A percentile compares a stretch with the other conserved stretches of the same genome.
phyloP scores from a whole-genome alignment of 2,329 filamentous ascomycete genomes.

The Alternaria sp. region DNA sequence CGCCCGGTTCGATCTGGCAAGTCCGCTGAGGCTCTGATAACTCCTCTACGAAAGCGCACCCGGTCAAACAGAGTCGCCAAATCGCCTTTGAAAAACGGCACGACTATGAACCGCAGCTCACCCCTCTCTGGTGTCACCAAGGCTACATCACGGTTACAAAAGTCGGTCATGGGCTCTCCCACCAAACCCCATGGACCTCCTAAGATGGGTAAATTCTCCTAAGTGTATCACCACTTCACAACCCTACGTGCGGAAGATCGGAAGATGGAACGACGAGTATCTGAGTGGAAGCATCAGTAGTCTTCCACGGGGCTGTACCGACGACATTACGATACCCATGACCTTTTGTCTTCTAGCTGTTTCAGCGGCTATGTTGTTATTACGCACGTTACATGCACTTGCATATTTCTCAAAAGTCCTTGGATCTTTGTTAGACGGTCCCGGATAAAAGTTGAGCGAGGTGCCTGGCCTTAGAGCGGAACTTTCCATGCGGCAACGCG shows the following conservation, averaged over 20 bases:
- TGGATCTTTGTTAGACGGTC: constrained; percentile 22
- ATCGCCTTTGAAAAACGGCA: constrained; percentile 26
- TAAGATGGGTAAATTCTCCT: constrained; percentile 46
- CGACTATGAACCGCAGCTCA: constrained; percentile 29
- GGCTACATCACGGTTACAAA: constrained; percentile 33
- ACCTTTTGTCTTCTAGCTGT: constrained; percentile 33
- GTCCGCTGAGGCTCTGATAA: constrained; percentile 49
- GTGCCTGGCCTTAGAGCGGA: constrained; percentile 1
- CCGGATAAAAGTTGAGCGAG: constrained; percentile 28
- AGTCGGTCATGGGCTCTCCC: constrained; percentile 35
- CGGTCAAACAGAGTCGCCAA: constrained; percentile 35
- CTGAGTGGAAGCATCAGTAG: constrained; percentile 20
- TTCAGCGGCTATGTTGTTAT: constrained; percentile 31
- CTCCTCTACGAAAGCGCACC: constrained; percentile 47
- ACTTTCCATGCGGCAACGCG: constrained; percentile 12
- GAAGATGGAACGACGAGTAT: constrained; percentile 22
- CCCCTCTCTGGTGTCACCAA: constrained; percentile 41
- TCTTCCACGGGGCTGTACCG: constrained; percentile 18
- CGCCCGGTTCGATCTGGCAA: constrained; percentile 47
- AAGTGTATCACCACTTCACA: constrained; percentile 1
- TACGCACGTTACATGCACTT: constrained; percentile 34
- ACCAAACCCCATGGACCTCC: constrained; percentile 29
- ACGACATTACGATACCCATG: constrained; percentile 49
- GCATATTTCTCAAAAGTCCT: constrained; percentile 36
- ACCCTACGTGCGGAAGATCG: constrained; percentile 4